Percentiles rank a stretch among this genome's conserved stretches.
Conservation (phyloP, 2,329 filamentous ascomycete species). For the Colletotrichum siamense region DNA sequence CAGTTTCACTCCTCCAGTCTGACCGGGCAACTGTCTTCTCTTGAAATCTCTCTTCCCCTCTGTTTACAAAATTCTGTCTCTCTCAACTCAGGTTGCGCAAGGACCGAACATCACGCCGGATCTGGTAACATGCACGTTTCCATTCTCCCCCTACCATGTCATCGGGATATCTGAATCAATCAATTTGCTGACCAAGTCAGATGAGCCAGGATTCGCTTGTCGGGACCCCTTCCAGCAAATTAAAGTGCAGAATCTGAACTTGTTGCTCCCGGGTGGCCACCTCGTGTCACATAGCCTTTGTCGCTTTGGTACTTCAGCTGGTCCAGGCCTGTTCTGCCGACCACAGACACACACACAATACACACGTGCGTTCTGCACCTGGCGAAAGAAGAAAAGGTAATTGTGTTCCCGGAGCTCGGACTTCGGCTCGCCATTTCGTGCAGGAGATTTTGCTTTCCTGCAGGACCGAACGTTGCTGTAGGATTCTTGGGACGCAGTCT, state of each 20-base stretch:
- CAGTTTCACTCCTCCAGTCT: neutral
- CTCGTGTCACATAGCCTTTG: neutral
- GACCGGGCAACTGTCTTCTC: neutral
- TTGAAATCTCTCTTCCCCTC: neutral
- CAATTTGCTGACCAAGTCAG: slow-evolving; percentile 18
- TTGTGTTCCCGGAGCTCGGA: neutral
- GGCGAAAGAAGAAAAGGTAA: neutral
- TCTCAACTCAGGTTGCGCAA: neutral
- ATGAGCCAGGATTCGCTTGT: slow-evolving; percentile 16
- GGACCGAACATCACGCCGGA: neutral
- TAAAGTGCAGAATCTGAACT: slow-evolving; percentile 9
- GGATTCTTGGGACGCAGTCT: neutral
- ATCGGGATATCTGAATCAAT: slow-evolving; percentile 12
- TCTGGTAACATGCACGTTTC: neutral
- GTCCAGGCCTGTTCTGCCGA: neutral
- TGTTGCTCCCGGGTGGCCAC: neutral
- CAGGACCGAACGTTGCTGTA: neutral
- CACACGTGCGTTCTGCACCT: neutral
- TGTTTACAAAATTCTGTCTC: neutral
- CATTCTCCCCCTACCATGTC: neutral
- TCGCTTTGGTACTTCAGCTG: neutral
- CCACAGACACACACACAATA: neutral
- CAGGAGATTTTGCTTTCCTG: neutral
- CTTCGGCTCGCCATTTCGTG: neutral
- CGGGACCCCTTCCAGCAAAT: slow-evolving; percentile 8